Conservation (phyloP, 345 rosid species). For the Eucalyptus marginata region DNA sequence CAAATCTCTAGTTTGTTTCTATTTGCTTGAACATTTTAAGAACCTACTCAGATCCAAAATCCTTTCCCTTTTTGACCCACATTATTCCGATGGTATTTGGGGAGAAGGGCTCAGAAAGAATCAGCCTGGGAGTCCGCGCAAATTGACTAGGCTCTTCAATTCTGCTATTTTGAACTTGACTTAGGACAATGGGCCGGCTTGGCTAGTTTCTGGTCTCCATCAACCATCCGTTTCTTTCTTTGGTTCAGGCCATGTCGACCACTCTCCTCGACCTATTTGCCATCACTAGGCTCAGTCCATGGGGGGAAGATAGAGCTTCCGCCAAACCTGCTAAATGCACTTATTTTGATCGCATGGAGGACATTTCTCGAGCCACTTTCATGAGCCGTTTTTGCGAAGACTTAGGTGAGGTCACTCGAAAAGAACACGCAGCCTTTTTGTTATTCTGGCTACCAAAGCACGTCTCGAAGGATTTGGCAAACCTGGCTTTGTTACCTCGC, state of each 20-base stretch:
- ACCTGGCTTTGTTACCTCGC: background rate
- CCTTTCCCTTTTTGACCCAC: background rate
- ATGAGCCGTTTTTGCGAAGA: background rate
- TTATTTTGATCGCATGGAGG: background rate
- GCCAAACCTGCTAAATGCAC: background rate
- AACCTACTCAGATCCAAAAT: too few relatives aligned
- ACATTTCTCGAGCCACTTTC: background rate
- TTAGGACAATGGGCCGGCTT: background rate
- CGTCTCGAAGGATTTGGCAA: background rate
- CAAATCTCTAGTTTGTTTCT: fast-evolving
- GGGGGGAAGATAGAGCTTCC: background rate
- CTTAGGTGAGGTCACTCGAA: background rate
- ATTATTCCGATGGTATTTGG: background rate
- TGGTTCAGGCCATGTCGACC: background rate
- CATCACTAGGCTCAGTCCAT: background rate
- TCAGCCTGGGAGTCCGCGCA: background rate
- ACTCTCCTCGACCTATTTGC: background rate
- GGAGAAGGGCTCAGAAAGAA: background rate
- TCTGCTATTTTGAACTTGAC: background rate
- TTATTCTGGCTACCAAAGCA: background rate
- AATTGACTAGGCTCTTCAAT: background rate
- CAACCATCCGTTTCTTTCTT: background rate
- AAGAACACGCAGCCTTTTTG: background rate
- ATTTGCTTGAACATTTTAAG: too few relatives aligned
- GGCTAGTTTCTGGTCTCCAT: background rate